Evolutionary conservation across 2,329 filamentous ascomycete species (phyloP).

Genomic region (Dothidotthia symphoricarpi): DNA sequence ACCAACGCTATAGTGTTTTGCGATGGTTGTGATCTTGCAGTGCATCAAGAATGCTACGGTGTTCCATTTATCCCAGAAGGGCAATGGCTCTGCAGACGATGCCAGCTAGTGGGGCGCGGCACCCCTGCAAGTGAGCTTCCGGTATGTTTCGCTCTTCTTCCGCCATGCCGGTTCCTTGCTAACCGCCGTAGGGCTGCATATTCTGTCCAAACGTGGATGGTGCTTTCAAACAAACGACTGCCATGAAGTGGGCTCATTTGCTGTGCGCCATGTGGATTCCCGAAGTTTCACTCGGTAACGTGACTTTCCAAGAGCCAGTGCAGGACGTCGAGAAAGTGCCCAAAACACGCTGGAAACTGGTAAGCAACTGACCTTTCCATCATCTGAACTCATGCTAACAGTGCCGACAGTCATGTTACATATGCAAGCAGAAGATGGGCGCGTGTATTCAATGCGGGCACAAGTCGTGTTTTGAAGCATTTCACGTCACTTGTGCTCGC

Average conservation of each 20-base stretch:
- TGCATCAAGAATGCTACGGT: constrained; percentile 98
- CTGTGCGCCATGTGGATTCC: constrained; percentile 98
- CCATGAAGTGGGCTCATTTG: constrained; percentile 93
- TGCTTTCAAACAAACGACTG: constrained; percentile 96
- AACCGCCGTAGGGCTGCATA: constrained; percentile 61
- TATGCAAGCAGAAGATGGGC: constrained; percentile 96
- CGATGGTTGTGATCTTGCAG: constrained; percentile 93
- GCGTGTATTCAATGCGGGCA: constrained; percentile 98
- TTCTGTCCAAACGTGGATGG: constrained; percentile 98
- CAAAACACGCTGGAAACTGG: constrained; percentile 85
- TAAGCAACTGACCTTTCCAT: constrained; percentile 23
- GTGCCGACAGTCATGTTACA: constrained; percentile 68
- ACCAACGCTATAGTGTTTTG: constrained; percentile 99
- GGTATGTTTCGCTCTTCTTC: constrained; percentile 17
- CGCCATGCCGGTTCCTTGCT: constrained; percentile 11
- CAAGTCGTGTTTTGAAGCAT: constrained; percentile 94
- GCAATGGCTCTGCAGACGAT: constrained; percentile 97
- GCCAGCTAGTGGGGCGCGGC: constrained; percentile 88
- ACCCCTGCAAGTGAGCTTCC: constrained; percentile 64
- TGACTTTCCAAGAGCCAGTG: constrained; percentile 96
- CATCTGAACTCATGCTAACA: constrained; percentile 12
- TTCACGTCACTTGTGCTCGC: constrained; percentile 94
- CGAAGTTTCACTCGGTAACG: constrained; percentile 91
- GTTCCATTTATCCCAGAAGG: constrained; percentile 98
- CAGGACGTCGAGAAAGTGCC: constrained; percentile 98